phyloP scores from a whole-genome alignment of 768 basidiomycete genomes.

The Dioszegia aurantiaca region DNA sequence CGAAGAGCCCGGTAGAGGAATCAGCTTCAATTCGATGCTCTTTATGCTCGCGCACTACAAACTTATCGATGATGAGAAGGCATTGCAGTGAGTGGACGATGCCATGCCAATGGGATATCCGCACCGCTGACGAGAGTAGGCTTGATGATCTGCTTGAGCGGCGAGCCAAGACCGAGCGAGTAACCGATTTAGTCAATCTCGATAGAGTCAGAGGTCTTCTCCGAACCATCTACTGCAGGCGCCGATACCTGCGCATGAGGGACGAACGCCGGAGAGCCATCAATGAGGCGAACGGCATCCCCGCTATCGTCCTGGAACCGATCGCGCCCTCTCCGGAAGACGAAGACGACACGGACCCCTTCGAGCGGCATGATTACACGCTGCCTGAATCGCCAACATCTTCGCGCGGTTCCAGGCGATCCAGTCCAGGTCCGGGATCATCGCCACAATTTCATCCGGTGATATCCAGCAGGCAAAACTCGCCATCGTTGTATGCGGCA shows the following conservation, averaged over 20 bases:
- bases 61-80: conserved; percentile 82
- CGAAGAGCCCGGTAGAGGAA: conserved; percentile 69
- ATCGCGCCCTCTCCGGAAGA: conserved; percentile 35
- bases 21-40: conserved; percentile 88
- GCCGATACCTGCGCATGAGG: conserved; percentile 59
- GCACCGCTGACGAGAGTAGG: conserved; percentile 53
- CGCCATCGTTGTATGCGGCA: background rate
- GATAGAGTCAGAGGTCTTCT: conserved; percentile 79
- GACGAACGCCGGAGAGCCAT: conserved; percentile 30
- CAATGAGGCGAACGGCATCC: conserved; percentile 36
- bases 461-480: background rate
- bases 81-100: conserved; percentile 67
- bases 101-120: background rate
- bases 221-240: conserved; percentile 69
- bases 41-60: conserved; percentile 84
- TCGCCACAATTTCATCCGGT: conserved; percentile 13
- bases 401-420: conserved; percentile 13
- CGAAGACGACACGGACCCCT: conserved; percentile 20
- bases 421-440: background rate
- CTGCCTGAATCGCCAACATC: conserved; percentile 14
- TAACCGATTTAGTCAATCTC: conserved; percentile 77
- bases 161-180: conserved; percentile 71
- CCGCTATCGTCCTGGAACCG: conserved; percentile 45
- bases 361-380: conserved; percentile 9
- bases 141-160: conserved; percentile 75